These are phyloP conservation scores for Saccharomyces uvarum DNA, from an alignment of 1,139 yeast genomes.

Conservation along the genomic window DNA sequence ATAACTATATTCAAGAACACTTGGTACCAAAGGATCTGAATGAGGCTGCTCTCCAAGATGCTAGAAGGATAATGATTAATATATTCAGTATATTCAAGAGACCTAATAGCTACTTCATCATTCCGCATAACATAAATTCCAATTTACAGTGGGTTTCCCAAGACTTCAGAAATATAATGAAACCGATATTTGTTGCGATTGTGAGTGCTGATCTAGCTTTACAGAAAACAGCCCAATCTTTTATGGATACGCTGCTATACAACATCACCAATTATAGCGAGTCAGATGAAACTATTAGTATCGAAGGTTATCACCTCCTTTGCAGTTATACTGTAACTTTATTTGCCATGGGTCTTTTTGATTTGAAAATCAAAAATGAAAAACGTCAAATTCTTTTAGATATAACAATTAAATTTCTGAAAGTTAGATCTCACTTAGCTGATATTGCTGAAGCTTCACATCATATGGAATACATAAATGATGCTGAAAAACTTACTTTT, in stretches of 20 bases:
- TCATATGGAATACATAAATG: conserved; percentile 9
- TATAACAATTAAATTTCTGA: conserved; percentile 19
- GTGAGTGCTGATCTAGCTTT: conserved; percentile 8
- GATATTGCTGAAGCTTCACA: conserved; percentile 12
- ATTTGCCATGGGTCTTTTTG: conserved; percentile 24
- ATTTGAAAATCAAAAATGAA: conserved; percentile 16
- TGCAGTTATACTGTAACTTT: conserved; percentile 21
- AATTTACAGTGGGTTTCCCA: conserved; percentile 19
- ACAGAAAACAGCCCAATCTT: conserved; percentile 5
- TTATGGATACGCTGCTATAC: conserved; percentile 19
- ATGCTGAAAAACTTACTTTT: conserved; percentile 19
- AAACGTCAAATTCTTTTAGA: conserved; percentile 23
- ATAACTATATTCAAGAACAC: background rate
- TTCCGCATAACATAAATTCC: conserved; percentile 17
- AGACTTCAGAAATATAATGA: conserved; percentile 14
- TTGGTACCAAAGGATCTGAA: conserved; percentile 4
- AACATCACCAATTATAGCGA: conserved; percentile 18
- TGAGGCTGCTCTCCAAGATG: conserved; percentile 12
- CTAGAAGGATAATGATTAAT: conserved; percentile 24
- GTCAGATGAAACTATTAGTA: conserved; percentile 12
- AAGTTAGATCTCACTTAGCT: conserved; percentile 21
- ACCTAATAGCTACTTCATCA: conserved; percentile 20
- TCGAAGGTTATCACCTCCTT: conserved; percentile 17
- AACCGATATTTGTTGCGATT: conserved; percentile 16
- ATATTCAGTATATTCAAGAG: conserved; percentile 26